These are phyloP conservation scores for Kodamaea alishanica DNA, from an alignment of 1,139 yeast species.

Conservation along the genomic window DNA sequence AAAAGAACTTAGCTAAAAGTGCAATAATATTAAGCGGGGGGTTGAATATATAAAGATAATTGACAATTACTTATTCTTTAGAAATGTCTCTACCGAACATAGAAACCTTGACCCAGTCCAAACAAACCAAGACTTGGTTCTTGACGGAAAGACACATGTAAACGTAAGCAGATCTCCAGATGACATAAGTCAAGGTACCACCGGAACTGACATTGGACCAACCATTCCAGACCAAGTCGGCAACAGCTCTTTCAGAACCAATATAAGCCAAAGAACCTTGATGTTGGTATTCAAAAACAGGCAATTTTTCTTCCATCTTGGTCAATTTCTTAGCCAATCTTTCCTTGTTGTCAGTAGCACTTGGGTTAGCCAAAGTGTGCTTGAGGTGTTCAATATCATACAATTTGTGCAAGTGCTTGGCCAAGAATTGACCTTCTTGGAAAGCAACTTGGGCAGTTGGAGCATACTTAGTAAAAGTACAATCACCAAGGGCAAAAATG, in stretches of 20 bases:
- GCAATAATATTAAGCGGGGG: too few relatives aligned
- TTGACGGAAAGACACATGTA: slow-evolving; percentile 89
- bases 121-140: slow-evolving; percentile 77
- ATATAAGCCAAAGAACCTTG: slow-evolving; percentile 77
- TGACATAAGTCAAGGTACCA: slow-evolving; percentile 81
- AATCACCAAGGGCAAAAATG: slow-evolving; percentile 89
- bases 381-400: slow-evolving; percentile 66
- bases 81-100: slow-evolving; percentile 86
- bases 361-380: slow-evolving; percentile 31
- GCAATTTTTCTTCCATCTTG: slow-evolving; percentile 45
- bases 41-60: background rate
- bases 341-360: slow-evolving; percentile 33
- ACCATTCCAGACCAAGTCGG: slow-evolving; percentile 86
- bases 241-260: slow-evolving; percentile 91
- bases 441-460: slow-evolving; percentile 98
- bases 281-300: slow-evolving; percentile 60
- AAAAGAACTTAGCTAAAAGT: too few relatives aligned
- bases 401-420: slow-evolving; percentile 63
- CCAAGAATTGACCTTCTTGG: slow-evolving; percentile 87
- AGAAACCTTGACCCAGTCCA: slow-evolving; percentile 86
- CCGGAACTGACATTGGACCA: slow-evolving; percentile 79
- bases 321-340: slow-evolving; percentile 39
- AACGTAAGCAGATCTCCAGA: slow-evolving; percentile 93
- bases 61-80: slow-evolving; percentile 37
- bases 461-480: slow-evolving; percentile 85